These are phyloP conservation scores for Meredithiella fracta DNA, from an alignment of 2,329 filamentous ascomycete genomes.

Conservation along the genomic window DNA sequence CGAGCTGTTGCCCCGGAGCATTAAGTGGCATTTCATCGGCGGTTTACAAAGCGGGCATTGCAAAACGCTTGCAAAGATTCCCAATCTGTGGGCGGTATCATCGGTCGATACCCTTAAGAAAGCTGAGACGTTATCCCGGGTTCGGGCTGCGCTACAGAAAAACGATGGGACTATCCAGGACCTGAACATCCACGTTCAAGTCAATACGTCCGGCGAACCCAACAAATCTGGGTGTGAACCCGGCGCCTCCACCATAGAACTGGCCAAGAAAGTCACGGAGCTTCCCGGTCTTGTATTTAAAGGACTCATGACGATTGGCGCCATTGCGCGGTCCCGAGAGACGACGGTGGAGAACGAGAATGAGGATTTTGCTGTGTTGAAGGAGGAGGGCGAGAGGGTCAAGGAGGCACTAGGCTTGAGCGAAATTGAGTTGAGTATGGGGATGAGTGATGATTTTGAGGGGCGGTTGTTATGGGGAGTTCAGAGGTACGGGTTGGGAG, in stretches of 20 bases:
- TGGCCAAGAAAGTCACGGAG: constrained; percentile 56
- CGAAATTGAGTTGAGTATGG: constrained; percentile 80
- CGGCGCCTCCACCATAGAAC: constrained; percentile 36
- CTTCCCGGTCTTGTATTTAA: constrained; percentile 60
- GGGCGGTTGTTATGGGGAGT: constrained; percentile 68
- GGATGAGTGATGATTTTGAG: constrained; percentile 97
- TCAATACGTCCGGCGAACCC: constrained; percentile 85
- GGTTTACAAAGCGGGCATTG: constrained; percentile 89
- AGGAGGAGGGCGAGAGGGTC: constrained; percentile 54
- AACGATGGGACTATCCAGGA: constrained; percentile 24
- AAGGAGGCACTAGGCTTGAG: constrained; percentile 31
- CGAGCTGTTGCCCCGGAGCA: constrained; percentile 53
- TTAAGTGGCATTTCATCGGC: constrained; percentile 95
- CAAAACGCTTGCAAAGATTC: constrained; percentile 68
- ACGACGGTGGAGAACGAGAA: constrained; percentile 66
- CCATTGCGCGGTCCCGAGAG: constrained; percentile 68
- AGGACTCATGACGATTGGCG: constrained; percentile 94
- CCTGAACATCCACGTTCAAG: constrained; percentile 70
- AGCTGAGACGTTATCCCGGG: constrained; percentile 61
- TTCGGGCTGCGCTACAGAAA: constrained; percentile 43
- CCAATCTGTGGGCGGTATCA: constrained; percentile 81
- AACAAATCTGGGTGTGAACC: constrained; percentile 72
- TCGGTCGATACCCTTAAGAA: constrained; percentile 83
- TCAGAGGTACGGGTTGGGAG: constrained; percentile 83
- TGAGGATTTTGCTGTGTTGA: constrained; percentile 65